Percentiles rank a stretch among this genome's conserved stretches.
phyloP scores from a whole-genome alignment of 495 filamentous ascomycete species.

The Aspergillus funiculosus region DNA sequence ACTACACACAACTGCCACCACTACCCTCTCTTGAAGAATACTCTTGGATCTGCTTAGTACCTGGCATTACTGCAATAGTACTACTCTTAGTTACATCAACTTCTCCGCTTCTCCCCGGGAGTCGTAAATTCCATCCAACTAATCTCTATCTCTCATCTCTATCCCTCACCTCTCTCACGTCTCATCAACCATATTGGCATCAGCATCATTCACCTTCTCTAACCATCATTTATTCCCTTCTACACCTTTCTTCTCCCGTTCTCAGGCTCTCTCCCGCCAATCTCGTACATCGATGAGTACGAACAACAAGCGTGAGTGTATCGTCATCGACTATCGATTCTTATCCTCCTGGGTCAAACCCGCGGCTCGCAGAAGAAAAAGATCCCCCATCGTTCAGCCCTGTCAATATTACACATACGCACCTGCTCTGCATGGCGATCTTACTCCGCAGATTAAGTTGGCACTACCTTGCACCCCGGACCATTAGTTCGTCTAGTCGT shows the following conservation, averaged over 20 bases:
- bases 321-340: conserved; percentile 41
- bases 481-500: conserved; percentile 16
- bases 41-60: no score
- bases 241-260: neutral
- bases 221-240: neutral
- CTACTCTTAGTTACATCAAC: no score
- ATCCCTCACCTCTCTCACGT: no score
- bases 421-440: conserved; percentile 27
- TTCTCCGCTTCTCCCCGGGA: no score
- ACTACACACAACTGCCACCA: no score
- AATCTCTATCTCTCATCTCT: neutral
- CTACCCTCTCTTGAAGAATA: no score
- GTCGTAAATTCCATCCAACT: no score
- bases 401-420: conserved; percentile 10
- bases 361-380: conserved; percentile 30
- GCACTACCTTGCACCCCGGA: conserved; percentile 20
- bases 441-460: conserved; percentile 21
- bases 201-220: neutral
- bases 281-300: conserved; percentile 41
- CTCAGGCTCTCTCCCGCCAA: conserved; percentile 17
- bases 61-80: no score
- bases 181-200: no score
- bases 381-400: conserved; percentile 16
- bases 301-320: conserved; percentile 37
- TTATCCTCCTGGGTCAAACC: conserved; percentile 37